Percentiles rank a stretch among this genome's conserved stretches.
Conservation (phyloP, 768 basidiomycete species). For the Termitomyces heimii region DNA sequence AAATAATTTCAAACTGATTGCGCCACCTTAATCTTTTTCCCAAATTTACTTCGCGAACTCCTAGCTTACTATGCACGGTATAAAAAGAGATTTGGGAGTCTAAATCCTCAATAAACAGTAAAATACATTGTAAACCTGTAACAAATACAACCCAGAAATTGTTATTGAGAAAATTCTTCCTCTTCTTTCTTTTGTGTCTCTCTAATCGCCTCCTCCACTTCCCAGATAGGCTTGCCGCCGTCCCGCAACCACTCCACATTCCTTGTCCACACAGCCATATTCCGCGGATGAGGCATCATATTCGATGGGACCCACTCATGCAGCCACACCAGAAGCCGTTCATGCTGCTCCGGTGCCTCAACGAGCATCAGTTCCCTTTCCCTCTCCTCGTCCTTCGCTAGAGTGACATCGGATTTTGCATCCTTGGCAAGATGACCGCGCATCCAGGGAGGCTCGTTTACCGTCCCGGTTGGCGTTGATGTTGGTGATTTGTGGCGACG, state of each 20-base stretch:
- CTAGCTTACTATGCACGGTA: background rate
- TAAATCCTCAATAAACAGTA: background rate
- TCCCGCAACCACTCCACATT: slow-evolving; percentile 6
- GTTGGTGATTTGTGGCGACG: background rate
- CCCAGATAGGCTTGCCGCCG: background rate
- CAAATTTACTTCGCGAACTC: too few relatives aligned
- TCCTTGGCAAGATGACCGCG: background rate
- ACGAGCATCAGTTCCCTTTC: background rate
- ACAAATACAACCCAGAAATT: slow-evolving; percentile 11
- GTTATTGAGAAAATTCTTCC: background rate
- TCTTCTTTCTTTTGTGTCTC: background rate
- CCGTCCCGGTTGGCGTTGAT: background rate
- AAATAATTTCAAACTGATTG: too few relatives aligned
- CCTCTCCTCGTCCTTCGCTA: background rate
- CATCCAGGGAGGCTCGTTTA: background rate
- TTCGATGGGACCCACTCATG: slow-evolving; percentile 49
- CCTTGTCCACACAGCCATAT: slow-evolving; percentile 27
- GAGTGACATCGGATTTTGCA: background rate
- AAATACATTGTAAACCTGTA: background rate
- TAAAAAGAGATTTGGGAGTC: background rate
- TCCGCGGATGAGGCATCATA: slow-evolving; percentile 33
- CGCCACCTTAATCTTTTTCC: too few relatives aligned
- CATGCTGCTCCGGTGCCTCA: slow-evolving; percentile 31
- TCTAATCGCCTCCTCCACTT: slow-evolving; percentile 5
- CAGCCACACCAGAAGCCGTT: slow-evolving; percentile 45